phyloP scores from a whole-genome alignment of 2,329 filamentous ascomycete species.

The Fusarium sp. region DNA sequence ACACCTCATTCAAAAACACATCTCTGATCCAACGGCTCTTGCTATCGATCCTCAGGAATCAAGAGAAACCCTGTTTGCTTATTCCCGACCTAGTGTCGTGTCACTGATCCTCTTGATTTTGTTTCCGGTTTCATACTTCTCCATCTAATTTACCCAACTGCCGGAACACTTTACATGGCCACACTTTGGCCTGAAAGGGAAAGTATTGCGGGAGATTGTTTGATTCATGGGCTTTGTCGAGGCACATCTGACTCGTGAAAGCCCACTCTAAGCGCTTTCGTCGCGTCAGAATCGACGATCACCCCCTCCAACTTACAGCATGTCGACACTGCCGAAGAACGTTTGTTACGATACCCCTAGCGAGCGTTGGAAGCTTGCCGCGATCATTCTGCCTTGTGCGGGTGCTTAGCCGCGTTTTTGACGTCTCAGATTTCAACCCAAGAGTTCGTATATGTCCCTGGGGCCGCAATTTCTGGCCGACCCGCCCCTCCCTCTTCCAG shows the following conservation, averaged over 20 bases:
- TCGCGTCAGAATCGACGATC: slow-evolving; percentile 40
- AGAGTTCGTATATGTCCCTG: slow-evolving; percentile 47
- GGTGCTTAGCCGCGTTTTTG: slow-evolving; percentile 43
- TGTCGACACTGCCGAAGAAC: slow-evolving; percentile 27
- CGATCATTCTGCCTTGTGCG: slow-evolving; percentile 41
- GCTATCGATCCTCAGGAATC: slow-evolving; percentile 15
- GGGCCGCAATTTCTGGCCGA: slow-evolving; percentile 35
- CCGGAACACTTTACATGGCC: slow-evolving; percentile 33
- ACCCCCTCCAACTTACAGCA: slow-evolving; percentile 23
- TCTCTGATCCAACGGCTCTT: slow-evolving; percentile 9
- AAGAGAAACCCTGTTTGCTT: slow-evolving; percentile 24
- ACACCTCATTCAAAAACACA: neutral
- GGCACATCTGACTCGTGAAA: slow-evolving; percentile 29
- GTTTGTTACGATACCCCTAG: slow-evolving; percentile 11
- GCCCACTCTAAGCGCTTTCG: slow-evolving; percentile 50
- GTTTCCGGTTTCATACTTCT: slow-evolving; percentile 45
- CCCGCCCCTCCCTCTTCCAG: slow-evolving; percentile 30
- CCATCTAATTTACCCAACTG: slow-evolving; percentile 44
- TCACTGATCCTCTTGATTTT: slow-evolving; percentile 33
- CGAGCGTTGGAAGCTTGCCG: slow-evolving; percentile 31
- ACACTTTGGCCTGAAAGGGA: slow-evolving; percentile 35
- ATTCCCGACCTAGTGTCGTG: slow-evolving; percentile 12
- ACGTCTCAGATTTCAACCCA: slow-evolving; percentile 43
- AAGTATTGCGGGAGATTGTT: slow-evolving; percentile 35
- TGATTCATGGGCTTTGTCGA: slow-evolving; percentile 23